Evolutionary conservation across 148 eudicot genomes (phyloP), one percentile per base, ranked within the genome.

Genomic region (Spergularia marina): DNA sequence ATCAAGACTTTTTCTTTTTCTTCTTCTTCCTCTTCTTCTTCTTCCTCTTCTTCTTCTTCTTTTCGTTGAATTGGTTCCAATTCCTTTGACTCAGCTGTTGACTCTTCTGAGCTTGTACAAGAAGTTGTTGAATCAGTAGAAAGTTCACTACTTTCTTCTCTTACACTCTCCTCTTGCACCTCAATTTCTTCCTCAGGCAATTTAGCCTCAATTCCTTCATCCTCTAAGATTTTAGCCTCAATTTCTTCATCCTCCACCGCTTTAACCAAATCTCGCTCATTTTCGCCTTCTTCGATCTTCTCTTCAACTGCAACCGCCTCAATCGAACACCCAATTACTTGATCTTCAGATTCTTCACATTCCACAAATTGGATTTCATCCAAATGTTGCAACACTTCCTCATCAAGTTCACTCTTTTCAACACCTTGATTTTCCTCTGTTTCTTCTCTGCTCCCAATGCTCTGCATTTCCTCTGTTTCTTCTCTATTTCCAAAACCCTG

Each of bases 81-180:
- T 79, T 71, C 74, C 13, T 63, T 61, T 81, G 77, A 75, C 60
- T 75, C 77, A 53, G 75, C 80, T 34, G 77, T 58, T 75, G 78
- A 75, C 63, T 75, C 78, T 34, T 76, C 76, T 30, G 75, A 76
- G 41, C 69, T 61, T 23, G 66, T 55, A 7, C 34, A 56, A 12
- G 82, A 76, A 58, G 13, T 36, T 55, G 53, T 10, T 25, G 61
- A 51, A 7, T 55, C 55, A 53, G 71, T 70, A 17, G 65, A 71
- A 70, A 80, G 11, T 12, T 80, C 57, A 65, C 34, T 62, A 40
- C 72, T 69, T 76, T 40, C 77, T 25, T 34, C 82, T 68, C 12
- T 64, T 75, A 69, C 68, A 53, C 55, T 66, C 61, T 65, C 71
- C 12, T 68, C 71, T 41, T 72, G n/a, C 23, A 17, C 36, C 36